Evolutionary conservation across 2,329 filamentous ascomycete genomes (phyloP).

Genomic region (Pseudogymnoascus sp.): DNA sequence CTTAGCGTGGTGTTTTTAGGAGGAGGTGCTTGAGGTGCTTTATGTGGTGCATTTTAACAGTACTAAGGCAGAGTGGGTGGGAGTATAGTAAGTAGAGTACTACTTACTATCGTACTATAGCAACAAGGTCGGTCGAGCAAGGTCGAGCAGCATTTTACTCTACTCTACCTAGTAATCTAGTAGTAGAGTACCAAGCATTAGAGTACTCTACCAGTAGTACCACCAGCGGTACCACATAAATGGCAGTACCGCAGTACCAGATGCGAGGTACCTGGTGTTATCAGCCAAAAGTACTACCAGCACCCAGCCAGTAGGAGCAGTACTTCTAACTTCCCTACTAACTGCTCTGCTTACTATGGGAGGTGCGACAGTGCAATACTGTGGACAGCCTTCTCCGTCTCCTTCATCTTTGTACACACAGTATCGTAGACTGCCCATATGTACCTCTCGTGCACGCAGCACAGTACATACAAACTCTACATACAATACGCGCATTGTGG

Average conservation of each 20-base stretch:
- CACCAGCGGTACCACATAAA: background rate
- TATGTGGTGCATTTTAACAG: background rate
- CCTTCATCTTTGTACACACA: background rate
- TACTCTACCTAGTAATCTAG: too few relatives aligned
- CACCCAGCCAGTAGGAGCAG: background rate
- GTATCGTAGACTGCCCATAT: background rate
- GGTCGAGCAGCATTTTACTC: background rate
- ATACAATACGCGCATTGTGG: background rate
- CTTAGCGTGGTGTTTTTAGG: background rate
- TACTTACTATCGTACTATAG: background rate
- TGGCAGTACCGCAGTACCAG: background rate
- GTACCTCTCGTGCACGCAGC: background rate
- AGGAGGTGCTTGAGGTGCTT: background rate
- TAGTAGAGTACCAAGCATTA: background rate
- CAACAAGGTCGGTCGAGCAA: background rate
- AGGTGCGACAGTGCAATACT: background rate
- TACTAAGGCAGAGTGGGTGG: background rate
- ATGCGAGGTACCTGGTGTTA: background rate
- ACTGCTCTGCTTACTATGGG: background rate
- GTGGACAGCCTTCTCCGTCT: background rate
- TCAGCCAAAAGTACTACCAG: background rate
- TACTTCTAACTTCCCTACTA: background rate
- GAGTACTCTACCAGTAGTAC: background rate
- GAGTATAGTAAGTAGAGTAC: background rate
- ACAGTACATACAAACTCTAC: background rate